These are phyloP conservation scores for Penicillium odoratum DNA, from an alignment of 495 filamentous ascomycete genomes.

Conservation along the genomic window DNA sequence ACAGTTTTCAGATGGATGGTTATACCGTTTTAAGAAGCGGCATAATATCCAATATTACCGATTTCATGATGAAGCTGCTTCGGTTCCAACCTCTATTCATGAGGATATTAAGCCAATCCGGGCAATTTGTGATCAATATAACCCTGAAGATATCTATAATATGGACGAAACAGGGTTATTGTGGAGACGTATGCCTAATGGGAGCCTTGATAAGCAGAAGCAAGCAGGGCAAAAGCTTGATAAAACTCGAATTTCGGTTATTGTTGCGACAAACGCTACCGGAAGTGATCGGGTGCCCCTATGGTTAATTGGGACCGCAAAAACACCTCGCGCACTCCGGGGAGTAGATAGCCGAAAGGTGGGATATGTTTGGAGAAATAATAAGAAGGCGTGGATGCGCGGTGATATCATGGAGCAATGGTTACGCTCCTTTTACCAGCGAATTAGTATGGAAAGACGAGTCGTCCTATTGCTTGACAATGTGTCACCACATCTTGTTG, in stretches of 20 bases:
- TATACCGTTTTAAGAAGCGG: slow-evolving; percentile 13
- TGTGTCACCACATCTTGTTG: not conserved
- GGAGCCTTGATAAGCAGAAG: slow-evolving; percentile 4
- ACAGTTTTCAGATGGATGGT: slow-evolving; percentile 13
- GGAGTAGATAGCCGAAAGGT: slow-evolving; percentile 12
- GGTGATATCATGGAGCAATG: slow-evolving; percentile 24
- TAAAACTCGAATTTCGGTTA: slow-evolving; percentile 22
- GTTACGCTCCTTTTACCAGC: slow-evolving; percentile 22
- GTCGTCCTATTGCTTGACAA: not conserved
- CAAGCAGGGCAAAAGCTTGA: not conserved
- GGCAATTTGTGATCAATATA: slow-evolving; percentile 12
- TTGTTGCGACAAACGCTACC: slow-evolving; percentile 20
- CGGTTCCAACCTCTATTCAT: slow-evolving; percentile 10
- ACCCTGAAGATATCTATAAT: slow-evolving; percentile 15
- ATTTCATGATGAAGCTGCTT: slow-evolving; percentile 14
- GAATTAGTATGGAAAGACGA: slow-evolving; percentile 12
- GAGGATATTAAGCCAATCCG: slow-evolving; percentile 8
- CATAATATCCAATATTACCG: slow-evolving; percentile 9
- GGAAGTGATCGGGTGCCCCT: slow-evolving; percentile 18
- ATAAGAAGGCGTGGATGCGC: slow-evolving; percentile 28
- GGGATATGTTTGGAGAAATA: slow-evolving; percentile 19
- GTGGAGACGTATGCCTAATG: slow-evolving; percentile 14
- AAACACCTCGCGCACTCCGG: slow-evolving; percentile 18
- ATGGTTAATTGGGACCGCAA: slow-evolving; percentile 26
- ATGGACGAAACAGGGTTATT: slow-evolving; percentile 14